These are phyloP conservation scores for Aspergillus hancockii DNA, from an alignment of 495 filamentous ascomycete genomes.

Conservation along the genomic window DNA sequence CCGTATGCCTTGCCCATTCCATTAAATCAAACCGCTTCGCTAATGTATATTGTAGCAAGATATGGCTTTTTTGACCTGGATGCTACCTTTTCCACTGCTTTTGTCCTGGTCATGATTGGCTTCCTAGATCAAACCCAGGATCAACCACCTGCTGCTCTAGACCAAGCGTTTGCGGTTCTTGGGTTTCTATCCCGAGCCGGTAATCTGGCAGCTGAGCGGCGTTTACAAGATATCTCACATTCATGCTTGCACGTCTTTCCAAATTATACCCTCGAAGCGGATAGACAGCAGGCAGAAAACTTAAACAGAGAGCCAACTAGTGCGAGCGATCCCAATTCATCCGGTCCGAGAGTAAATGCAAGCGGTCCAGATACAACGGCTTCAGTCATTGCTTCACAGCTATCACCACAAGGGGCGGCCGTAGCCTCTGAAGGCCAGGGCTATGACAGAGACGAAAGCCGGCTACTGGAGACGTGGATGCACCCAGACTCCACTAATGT, in stretches of 20 bases:
- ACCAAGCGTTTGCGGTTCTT: constrained; percentile 23
- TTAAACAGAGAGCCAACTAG: not conserved
- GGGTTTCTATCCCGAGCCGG: constrained; percentile 21
- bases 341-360: not conserved
- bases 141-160: constrained; percentile 15
- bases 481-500: constrained; percentile 5
- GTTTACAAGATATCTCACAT: constrained; percentile 24
- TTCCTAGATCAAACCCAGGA: constrained; percentile 15
- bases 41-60: constrained; percentile 12
- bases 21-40: too few species aligned
- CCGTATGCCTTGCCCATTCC: constrained; percentile 13
- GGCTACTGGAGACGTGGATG: constrained; percentile 21
- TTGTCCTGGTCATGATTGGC: constrained; percentile 26
- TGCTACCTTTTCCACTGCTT: constrained; percentile 28
- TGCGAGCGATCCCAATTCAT: not conserved
- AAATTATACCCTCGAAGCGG: constrained; percentile 7
- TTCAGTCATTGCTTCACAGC: not conserved
- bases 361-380: not conserved
- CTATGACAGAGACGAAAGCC: constrained; percentile 11
- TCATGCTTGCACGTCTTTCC: constrained; percentile 26
- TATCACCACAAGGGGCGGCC: not conserved
- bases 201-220: constrained; percentile 23
- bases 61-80: constrained; percentile 31
- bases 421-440: not conserved
- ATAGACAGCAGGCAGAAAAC: not conserved